phyloP scores from a whole-genome alignment of 805 yeast genomes.

The Suhomyces faveliae region DNA sequence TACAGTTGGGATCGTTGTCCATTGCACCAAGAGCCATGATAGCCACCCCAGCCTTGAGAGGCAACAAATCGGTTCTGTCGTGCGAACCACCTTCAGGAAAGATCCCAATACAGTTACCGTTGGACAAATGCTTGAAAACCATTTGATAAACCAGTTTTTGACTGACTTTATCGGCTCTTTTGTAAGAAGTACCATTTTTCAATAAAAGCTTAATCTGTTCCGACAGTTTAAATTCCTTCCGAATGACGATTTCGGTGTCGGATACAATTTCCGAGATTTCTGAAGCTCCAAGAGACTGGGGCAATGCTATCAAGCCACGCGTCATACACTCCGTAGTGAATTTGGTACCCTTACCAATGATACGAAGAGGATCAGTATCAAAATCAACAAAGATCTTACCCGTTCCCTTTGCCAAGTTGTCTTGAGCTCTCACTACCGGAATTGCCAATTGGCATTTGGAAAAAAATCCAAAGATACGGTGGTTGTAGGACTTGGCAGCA shows the following conservation, averaged over 20 bases:
- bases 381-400: slow-evolving; percentile 64
- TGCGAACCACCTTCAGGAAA: slow-evolving; percentile 99
- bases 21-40: slow-evolving; percentile 97
- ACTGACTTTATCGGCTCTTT: slow-evolving; percentile 79
- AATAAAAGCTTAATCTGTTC: slow-evolving; percentile 45
- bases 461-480: slow-evolving; percentile 67
- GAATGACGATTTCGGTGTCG: slow-evolving; percentile 67
- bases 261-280: slow-evolving; percentile 66
- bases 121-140: slow-evolving; percentile 80
- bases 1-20: slow-evolving; percentile 69
- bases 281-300: slow-evolving; percentile 72
- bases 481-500: slow-evolving; percentile 75
- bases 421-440: slow-evolving; percentile 93
- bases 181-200: slow-evolving; percentile 54
- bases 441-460: slow-evolving; percentile 78
- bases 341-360: slow-evolving; percentile 64
- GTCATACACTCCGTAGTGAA: slow-evolving; percentile 63
- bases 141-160: slow-evolving; percentile 79
- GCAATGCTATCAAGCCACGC: slow-evolving; percentile 72
- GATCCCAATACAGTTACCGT: slow-evolving; percentile 83
- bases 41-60: slow-evolving; percentile 96
- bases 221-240: slow-evolving; percentile 65
- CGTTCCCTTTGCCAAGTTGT: slow-evolving; percentile 61
- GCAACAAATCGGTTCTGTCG: slow-evolving; percentile 87
- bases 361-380: slow-evolving; percentile 48